A percentile compares a stretch with the other conserved stretches of the same genome.
Evolutionary conservation across 192 early-diverging fungal species (phyloP).

Genomic region (Lobosporangium transversale): DNA sequence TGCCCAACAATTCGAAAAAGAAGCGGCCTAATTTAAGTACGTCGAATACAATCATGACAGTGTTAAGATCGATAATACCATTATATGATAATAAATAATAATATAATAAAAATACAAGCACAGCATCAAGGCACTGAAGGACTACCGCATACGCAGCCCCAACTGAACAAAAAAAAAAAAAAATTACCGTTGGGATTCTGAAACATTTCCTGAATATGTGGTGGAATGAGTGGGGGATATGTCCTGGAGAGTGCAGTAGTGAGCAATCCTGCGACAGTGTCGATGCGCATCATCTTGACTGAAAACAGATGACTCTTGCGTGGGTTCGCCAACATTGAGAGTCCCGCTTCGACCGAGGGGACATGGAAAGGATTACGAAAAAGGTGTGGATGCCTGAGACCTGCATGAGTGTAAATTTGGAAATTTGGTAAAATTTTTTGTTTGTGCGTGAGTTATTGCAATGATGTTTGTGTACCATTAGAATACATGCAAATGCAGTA

Average conservation of each 20-base stretch:
- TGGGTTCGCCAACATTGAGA: slow-evolving; percentile 36
- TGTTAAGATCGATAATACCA: not conserved
- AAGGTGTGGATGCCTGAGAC: slow-evolving; percentile 36
- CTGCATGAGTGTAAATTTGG: slow-evolving; percentile 3
- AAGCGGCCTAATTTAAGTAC: slow-evolving; percentile 29
- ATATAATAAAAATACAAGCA: too few species aligned
- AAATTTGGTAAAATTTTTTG: not conserved
- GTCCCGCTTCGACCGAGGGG: slow-evolving; percentile 36
- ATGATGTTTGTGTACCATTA: not conserved
- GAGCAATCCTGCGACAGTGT: slow-evolving; percentile 40
- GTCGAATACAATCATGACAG: not conserved
- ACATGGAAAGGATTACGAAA: slow-evolving; percentile 41
- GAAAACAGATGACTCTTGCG: slow-evolving; percentile 29
- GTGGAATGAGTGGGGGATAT: slow-evolving; percentile 43
- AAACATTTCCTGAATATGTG: slow-evolving; percentile 49
- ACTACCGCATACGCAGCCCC: too few species aligned
- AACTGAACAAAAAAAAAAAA: too few species aligned
- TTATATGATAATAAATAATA: too few species aligned
- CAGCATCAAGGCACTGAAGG: too few species aligned
- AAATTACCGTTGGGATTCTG: slow-evolving; percentile 51
- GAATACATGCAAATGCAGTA: not conserved
- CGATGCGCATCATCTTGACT: slow-evolving; percentile 52
- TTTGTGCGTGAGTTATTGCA: not conserved
- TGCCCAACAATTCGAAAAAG: slow-evolving; percentile 44
- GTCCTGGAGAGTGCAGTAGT: slow-evolving; percentile 45